These are phyloP conservation scores for Apiotrichum porosum DNA, from an alignment of 1,284 basidiomycete species.

Conservation along the genomic window DNA sequence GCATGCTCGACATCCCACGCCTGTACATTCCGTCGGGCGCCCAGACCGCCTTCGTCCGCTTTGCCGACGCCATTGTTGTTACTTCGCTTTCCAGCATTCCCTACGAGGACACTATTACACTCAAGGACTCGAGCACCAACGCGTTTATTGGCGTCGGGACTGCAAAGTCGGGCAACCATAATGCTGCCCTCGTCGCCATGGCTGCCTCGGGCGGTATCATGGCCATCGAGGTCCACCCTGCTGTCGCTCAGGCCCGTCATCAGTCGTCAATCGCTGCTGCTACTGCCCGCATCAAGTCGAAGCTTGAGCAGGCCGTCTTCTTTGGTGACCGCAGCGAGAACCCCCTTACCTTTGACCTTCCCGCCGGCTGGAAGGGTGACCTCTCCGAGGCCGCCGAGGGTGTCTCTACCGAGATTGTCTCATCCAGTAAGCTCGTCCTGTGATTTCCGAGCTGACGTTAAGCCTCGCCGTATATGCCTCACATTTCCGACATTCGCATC, in stretches of 20 bases:
- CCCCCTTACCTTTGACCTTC: constrained; percentile 53
- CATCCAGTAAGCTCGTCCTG: too few relatives aligned
- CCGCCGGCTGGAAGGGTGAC: constrained; percentile 49
- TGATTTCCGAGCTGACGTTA: constrained; percentile 20
- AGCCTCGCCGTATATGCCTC: constrained; percentile 65
- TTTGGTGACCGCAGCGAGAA: constrained; percentile 53
- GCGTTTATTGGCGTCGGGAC: constrained; percentile 40
- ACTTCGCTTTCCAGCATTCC: constrained; percentile 32
- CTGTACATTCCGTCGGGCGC: constrained; percentile 36
- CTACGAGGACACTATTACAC: constrained; percentile 42
- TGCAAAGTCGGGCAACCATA: neutral
- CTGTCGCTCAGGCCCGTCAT: constrained; percentile 7
- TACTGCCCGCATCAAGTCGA: constrained; percentile 49
- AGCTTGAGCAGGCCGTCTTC: constrained; percentile 56
- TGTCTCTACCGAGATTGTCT: constrained; percentile 51
- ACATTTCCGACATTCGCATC: constrained; percentile 71
- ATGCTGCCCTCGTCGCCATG: constrained; percentile 32
- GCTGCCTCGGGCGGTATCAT: constrained; percentile 40
- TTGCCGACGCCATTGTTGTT: constrained; percentile 45
- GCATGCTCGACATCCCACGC: constrained; percentile 45
- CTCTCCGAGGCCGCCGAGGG: constrained; percentile 51
- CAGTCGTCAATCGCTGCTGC: constrained; percentile 17
- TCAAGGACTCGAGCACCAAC: constrained; percentile 39
- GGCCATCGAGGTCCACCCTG: constrained; percentile 33
- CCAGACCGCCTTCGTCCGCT: constrained; percentile 45